Conservation (phyloP, 2,329 filamentous ascomycete species). For the Trichoderma pleuroti region DNA sequence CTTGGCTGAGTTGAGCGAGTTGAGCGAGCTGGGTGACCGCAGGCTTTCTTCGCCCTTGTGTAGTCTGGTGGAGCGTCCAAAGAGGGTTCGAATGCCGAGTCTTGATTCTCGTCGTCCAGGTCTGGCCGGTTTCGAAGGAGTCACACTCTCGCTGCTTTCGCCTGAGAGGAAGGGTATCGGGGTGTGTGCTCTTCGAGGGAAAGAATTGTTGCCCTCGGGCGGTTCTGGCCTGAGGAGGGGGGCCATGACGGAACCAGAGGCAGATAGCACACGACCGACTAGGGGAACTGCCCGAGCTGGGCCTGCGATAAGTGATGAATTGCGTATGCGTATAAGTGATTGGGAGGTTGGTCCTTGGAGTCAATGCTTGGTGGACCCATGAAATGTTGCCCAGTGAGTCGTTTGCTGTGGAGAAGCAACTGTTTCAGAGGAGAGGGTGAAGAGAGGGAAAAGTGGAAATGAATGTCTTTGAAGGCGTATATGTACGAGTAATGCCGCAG, state of each 20-base stretch:
- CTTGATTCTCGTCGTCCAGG: constrained; percentile 48
- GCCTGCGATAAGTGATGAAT: not conserved
- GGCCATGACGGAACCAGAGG: constrained; percentile 27
- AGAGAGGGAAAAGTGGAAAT: not conserved
- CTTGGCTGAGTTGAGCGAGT: constrained; percentile 17
- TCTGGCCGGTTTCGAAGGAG: constrained; percentile 44
- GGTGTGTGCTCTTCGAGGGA: not conserved
- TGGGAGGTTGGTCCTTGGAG: not conserved
- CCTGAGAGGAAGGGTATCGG: constrained; percentile 5
- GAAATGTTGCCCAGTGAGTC: not conserved
- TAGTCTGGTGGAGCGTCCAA: constrained; percentile 43
- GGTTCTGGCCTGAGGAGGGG: constrained; percentile 19
- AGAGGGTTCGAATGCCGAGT: constrained; percentile 50
- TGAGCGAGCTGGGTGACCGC: constrained; percentile 24
- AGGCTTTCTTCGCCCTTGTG: constrained; percentile 34
- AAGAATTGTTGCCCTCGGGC: constrained; percentile 18
- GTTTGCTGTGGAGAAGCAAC: not conserved
- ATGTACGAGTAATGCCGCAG: not conserved
- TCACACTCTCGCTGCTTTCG: constrained; percentile 16
- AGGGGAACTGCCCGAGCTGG: not conserved
- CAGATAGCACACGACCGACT: not conserved
- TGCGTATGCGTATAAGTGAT: constrained; percentile 1
- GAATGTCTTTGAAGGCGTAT: not conserved
- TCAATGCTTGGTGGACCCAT: constrained; percentile 4
- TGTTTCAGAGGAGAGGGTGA: not conserved